phyloP scores from a whole-genome alignment of 202 grass and related monocot species.

The Hordeum pubiflorum region DNA sequence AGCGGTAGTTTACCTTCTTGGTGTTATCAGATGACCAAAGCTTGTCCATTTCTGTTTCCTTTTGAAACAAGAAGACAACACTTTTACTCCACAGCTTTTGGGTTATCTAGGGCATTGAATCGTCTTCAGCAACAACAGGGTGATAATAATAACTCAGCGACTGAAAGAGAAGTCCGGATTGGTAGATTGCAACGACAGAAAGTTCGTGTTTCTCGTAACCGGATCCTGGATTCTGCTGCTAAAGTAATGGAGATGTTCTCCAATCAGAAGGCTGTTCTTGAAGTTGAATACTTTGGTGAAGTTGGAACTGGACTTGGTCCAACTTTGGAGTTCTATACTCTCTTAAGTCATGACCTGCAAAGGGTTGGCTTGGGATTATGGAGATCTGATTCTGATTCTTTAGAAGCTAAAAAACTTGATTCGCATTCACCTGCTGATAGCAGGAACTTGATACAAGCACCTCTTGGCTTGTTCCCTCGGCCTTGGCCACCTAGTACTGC shows the following conservation, averaged over 20 bases:
- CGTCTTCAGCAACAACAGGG: slow-evolving; percentile 85
- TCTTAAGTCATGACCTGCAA: slow-evolving; percentile 78
- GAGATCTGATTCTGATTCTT: slow-evolving; percentile 54
- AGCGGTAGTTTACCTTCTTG: slow-evolving; percentile 82
- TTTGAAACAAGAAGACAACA: slow-evolving; percentile 87
- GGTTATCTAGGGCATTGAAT: slow-evolving; percentile 76
- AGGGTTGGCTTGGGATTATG: slow-evolving; percentile 60
- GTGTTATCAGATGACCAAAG: slow-evolving; percentile 88
- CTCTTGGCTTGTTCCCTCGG: slow-evolving; percentile 72
- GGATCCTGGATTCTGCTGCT: slow-evolving; percentile 78
- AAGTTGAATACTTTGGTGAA: slow-evolving; percentile 95
- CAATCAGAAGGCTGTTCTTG: slow-evolving; percentile 72
- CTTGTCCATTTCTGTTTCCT: slow-evolving; percentile 80
- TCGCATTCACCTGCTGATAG: slow-evolving; percentile 20
- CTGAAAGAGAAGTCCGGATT: slow-evolving; percentile 76
- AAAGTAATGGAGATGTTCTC: slow-evolving; percentile 98
- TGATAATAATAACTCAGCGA: slow-evolving; percentile 51
- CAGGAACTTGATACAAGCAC: slow-evolving; percentile 47
- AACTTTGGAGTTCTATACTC: slow-evolving; percentile 87
- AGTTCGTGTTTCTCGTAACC: slow-evolving; percentile 81
- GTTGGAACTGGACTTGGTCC: slow-evolving; percentile 90
- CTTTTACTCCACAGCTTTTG: slow-evolving; percentile 88
- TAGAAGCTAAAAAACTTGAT: slow-evolving; percentile 19
- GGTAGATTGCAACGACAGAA: slow-evolving; percentile 77
- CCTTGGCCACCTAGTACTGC: slow-evolving; percentile 53